Evolutionary conservation across 139 green algal genomes (phyloP).

Genomic region (Astrephomene gubernaculifera): DNA sequence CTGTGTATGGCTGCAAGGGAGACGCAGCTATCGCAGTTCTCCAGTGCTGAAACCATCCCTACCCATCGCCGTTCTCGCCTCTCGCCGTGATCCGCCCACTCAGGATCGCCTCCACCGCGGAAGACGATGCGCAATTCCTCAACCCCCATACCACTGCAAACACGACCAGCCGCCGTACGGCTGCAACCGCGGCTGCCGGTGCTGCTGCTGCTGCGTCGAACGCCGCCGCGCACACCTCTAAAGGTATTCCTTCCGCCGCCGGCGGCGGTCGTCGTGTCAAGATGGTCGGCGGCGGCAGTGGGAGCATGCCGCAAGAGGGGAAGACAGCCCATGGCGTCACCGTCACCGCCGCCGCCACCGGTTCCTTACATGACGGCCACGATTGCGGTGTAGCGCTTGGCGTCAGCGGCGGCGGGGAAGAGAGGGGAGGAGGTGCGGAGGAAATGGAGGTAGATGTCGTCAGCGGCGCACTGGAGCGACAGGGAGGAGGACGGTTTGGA

Average conservation of each 20-base stretch:
- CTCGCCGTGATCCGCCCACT: background rate
- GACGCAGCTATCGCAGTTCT: background rate
- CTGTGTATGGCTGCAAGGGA: background rate
- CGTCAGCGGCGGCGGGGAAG: too few relatives aligned
- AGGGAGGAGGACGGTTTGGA: too few relatives aligned
- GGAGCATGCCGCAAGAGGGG: background rate
- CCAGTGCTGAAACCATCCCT: background rate
- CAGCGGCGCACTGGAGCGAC: too few relatives aligned
- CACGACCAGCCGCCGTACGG: background rate
- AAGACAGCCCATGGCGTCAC: too few relatives aligned
- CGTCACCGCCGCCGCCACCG: too few relatives aligned
- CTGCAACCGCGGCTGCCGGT: background rate
- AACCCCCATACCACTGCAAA: background rate
- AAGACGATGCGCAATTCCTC: slow-evolving; percentile 27
- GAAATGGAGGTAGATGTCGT: too few relatives aligned
- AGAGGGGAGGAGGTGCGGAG: too few relatives aligned
- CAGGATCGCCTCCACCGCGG: background rate
- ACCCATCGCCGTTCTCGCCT: background rate
- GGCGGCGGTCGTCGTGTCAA: too few relatives aligned
- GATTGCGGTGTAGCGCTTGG: too few relatives aligned
- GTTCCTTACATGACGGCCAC: too few relatives aligned
- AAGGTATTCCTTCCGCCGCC: too few relatives aligned
- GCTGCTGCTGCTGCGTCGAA: background rate
- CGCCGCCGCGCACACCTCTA: background rate
- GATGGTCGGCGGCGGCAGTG: background rate